Evolutionary conservation across 257 asterid genomes (phyloP).

Genomic region (Lavandula angustifolia): DNA sequence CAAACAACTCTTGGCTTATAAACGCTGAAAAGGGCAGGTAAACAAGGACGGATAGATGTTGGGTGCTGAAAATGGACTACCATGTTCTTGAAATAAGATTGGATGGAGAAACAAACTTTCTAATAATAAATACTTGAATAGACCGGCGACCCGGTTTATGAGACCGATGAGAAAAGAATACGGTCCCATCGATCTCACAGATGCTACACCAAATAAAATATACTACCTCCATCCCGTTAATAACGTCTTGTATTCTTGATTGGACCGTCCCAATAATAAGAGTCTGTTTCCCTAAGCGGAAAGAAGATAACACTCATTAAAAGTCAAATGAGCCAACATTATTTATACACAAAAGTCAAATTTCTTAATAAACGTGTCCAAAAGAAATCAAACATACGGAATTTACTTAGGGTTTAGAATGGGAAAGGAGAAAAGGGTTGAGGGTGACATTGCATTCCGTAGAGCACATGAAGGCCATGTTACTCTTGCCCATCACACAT

Average conservation of each 20-base stretch:
- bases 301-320: too few relatives aligned
- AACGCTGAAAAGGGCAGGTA: neutral
- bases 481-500: slow-evolving; percentile 44
- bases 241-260: too few relatives aligned
- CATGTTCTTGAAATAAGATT: slow-evolving; percentile 31
- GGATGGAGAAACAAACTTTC: slow-evolving; percentile 22
- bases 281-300: too few relatives aligned
- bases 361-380: too few relatives aligned
- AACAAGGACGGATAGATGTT: slow-evolving; percentile 2
- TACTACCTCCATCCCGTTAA: too few relatives aligned
- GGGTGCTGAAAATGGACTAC: neutral
- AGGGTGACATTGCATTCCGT: slow-evolving; percentile 47
- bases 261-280: too few relatives aligned
- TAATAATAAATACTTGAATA: neutral
- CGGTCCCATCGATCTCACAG: neutral
- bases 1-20: neutral
- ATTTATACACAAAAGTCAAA: too few relatives aligned
- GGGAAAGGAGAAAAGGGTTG: slow-evolving; percentile 9
- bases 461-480: slow-evolving; percentile 78
- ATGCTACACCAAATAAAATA: neutral
- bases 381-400: too few relatives aligned
- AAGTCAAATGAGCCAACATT: too few relatives aligned
- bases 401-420: too few relatives aligned
- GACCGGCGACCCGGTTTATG: neutral
- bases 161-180: neutral